These are phyloP conservation scores for Aegle marmelos DNA, from an alignment of 345 rosid genomes.

Conservation along the genomic window DNA sequence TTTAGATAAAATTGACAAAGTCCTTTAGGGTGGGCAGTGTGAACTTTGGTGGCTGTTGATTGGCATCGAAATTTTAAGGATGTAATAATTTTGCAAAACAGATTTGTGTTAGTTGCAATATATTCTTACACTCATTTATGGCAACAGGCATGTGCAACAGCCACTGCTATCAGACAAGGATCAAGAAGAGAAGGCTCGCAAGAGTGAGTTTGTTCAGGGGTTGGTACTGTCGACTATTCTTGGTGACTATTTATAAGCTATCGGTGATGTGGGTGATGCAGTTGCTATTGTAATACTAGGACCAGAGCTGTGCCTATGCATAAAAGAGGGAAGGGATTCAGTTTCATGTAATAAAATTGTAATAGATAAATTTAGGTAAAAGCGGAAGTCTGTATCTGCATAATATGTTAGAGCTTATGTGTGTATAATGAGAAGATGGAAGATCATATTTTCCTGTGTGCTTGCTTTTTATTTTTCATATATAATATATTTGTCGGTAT, in stretches of 20 bases:
- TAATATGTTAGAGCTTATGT: conserved; percentile 26
- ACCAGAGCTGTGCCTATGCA: conserved; percentile 6
- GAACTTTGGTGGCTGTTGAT: background rate
- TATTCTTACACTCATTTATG: conserved; percentile 16
- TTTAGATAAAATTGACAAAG: background rate
- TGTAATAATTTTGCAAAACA: background rate
- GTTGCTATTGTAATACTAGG: conserved; percentile 12
- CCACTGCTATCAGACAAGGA: conserved; percentile 38
- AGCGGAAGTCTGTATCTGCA: conserved; percentile 13
- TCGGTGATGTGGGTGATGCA: conserved; percentile 4
- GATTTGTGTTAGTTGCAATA: no score
- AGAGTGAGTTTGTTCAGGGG: conserved; percentile 49
- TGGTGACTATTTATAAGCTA: conserved; percentile 33
- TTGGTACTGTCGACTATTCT: conserved; percentile 52
- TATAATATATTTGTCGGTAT: no score
- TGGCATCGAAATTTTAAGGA: background rate
- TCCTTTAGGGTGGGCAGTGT: conserved; percentile 6
- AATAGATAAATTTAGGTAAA: conserved; percentile 14
- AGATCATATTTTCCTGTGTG: conserved; percentile 12
- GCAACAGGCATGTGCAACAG: conserved; percentile 34
- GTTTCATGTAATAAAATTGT: conserved; percentile 15
- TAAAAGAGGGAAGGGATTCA: conserved; percentile 19
- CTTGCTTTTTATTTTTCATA: background rate
- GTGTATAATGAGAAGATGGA: conserved; percentile 41
- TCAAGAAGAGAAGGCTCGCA: conserved; percentile 49